Evolutionary conservation across 768 basidiomycete genomes (phyloP).

Genomic region (Lyophyllum semitale): DNA sequence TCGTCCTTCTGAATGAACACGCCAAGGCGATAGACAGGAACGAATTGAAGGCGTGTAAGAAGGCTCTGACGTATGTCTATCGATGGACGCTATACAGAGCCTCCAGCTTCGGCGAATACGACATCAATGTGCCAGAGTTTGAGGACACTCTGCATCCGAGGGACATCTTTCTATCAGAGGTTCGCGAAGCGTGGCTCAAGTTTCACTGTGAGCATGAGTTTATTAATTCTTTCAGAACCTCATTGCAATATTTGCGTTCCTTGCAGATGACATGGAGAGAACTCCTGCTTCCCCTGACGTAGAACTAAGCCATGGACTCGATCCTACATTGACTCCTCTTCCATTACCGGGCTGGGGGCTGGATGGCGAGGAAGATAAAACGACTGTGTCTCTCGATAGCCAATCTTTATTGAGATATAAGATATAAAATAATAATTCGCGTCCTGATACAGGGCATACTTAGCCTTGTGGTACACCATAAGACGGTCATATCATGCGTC

Average conservation of each 20-base stretch:
- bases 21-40: not conserved
- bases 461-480: not conserved
- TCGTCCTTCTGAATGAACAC: not conserved
- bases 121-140: not conserved
- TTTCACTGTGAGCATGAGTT: not conserved
- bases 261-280: not conserved
- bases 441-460: not conserved
- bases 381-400: not conserved
- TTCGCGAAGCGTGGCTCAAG: not conserved
- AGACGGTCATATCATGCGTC: not conserved
- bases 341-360: not conserved
- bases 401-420: not conserved
- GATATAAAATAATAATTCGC: not conserved
- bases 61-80: constrained; percentile 5
- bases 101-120: not conserved
- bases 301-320: not conserved
- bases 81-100: constrained; percentile 5
- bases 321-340: not conserved
- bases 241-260: not conserved
- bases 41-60: not conserved
- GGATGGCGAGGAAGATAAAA: not conserved
- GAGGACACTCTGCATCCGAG: not conserved
- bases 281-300: not conserved
- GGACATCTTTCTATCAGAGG: not conserved
- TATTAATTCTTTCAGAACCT: not conserved